phyloP scores from a whole-genome alignment of 352 stramenopile genomes.

The Globisporangium mamillatum region DNA sequence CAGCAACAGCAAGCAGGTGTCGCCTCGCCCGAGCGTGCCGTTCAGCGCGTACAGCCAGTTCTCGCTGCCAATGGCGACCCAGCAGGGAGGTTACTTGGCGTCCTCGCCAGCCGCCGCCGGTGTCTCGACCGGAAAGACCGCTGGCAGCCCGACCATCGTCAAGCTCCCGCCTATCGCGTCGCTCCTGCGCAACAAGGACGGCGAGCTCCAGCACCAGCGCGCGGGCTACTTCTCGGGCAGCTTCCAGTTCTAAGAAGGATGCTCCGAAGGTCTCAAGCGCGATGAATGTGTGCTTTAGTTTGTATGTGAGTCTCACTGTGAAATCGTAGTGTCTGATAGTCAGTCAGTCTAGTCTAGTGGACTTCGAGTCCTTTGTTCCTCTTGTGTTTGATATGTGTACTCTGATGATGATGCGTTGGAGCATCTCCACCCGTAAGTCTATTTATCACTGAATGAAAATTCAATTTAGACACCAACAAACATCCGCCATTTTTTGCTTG shows the following conservation, averaged over 20 bases:
- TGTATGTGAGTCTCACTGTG: background rate
- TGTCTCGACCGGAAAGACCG: slow-evolving; percentile 17
- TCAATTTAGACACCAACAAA: slow-evolving; percentile 11
- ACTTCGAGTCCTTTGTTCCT: slow-evolving; percentile 1
- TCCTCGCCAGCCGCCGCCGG: slow-evolving; percentile 2
- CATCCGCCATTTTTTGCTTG: background rate
- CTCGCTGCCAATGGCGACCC: slow-evolving; percentile 7
- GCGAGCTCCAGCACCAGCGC: slow-evolving; percentile 18
- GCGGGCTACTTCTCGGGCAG: slow-evolving; percentile 21
- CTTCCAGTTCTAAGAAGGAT: slow-evolving; percentile 17
- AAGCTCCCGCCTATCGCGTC: slow-evolving; percentile 62
- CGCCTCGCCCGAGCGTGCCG: slow-evolving; percentile 9
- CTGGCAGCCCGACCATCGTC: slow-evolving; percentile 29
- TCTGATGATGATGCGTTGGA: background rate
- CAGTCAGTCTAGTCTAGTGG: slow-evolving; percentile 4
- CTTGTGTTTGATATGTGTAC: slow-evolving; percentile 12
- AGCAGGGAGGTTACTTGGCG: slow-evolving; percentile 3
- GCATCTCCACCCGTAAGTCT: background rate
- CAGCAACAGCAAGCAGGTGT: slow-evolving; percentile 7
- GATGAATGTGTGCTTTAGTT: background rate
- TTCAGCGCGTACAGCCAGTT: slow-evolving; percentile 15
- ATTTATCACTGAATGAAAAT: slow-evolving; percentile 12
- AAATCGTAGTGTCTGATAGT: background rate
- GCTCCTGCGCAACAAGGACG: slow-evolving; percentile 39
- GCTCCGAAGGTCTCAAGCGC: background rate